Evolutionary conservation across 306 rosid genomes (phyloP).

Genomic region (Sphenostylis stenocarpa): DNA sequence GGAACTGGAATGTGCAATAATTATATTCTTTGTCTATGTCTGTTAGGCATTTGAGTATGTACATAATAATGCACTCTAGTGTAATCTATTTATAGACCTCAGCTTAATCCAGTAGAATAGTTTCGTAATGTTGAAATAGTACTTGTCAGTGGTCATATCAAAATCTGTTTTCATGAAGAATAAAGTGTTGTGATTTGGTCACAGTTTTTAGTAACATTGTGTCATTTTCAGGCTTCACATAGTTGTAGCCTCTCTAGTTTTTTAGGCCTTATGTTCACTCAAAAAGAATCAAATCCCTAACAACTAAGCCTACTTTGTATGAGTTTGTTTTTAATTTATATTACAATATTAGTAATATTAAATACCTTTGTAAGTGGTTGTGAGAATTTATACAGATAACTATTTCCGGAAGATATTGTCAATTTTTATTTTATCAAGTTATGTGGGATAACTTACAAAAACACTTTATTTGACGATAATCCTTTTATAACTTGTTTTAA

Average conservation of each 20-base stretch:
- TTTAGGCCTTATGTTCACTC: neutral
- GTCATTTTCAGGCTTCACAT: neutral
- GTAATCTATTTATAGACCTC: constrained; percentile 44
- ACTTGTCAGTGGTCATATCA: constrained; percentile 11
- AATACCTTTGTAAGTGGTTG: no score
- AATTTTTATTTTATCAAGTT: no score
- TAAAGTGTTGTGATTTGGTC: neutral
- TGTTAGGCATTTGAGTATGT: constrained; percentile 59
- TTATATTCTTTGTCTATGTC: constrained; percentile 45
- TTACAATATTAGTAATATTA: no score
- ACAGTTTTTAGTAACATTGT: neutral
- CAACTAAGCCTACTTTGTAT: no score
- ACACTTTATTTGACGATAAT: no score
- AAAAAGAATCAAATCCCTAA: neutral
- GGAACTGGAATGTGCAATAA: constrained; percentile 51
- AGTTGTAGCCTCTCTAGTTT: no score
- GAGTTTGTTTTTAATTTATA: no score
- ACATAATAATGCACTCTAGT: constrained; percentile 48
- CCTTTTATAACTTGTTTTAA: no score
- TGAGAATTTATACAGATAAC: no score
- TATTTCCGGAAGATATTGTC: no score
- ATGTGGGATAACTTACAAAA: no score
- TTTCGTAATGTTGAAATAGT: constrained; percentile 11
- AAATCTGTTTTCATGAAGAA: constrained; percentile 24
- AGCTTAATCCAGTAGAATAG: constrained; percentile 36